Base-by-base conservation (phyloP, 1,284 basidiomycete species). In the Peniophora sp. region DNA sequence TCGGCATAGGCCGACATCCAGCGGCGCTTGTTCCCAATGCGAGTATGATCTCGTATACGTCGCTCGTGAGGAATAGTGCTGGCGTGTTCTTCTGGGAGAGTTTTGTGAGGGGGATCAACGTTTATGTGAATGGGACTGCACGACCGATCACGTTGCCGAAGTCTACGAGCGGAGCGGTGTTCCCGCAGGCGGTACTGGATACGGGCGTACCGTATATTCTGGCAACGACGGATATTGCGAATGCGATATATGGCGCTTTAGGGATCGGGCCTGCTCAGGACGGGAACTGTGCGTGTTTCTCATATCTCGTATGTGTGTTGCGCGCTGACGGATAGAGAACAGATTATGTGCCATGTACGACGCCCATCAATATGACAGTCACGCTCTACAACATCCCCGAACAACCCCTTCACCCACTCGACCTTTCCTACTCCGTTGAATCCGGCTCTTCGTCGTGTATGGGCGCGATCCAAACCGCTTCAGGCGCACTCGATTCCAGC, bases 201-300 rank as follows among this genome's bases (percentile, higher is more conserved):
- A 78, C 79, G 0, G 85, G 85, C 1, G 72, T 81, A 0, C 83
- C 86, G 1, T 56, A 76, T 19, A 86, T 89, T 50, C 63, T 89
- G 1, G 74, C 83, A 2, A 79, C 78, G 0, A 66, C 69, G 2
- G 49, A 59, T 1, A 71, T 89, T n/a, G 81, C 86, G 14, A 83
- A 89, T 58, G 84, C 71, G 3, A 83, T 89, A n/a, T 89, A 88
- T 55, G 85, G 85, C n/a, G 82, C 85, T 3, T 64, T 85, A 48
- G 83, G 80, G 2, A 67, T 88, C 17, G 59, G 64, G 6, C 84
- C 85, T 1, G 76, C 69, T 0, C 56, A 63, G 1, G 83, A 88
- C 56, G 83, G 83, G 14, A 71, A 77, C 43, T 89, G 86, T 87
- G 56, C 51, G 81, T 68, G 12, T 44, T 41, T 46, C 14, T 19